Evolutionary conservation across 805 yeast species (phyloP), one percentile per base, ranked within the genome.

Genomic region (Grigorovia humatica): DNA sequence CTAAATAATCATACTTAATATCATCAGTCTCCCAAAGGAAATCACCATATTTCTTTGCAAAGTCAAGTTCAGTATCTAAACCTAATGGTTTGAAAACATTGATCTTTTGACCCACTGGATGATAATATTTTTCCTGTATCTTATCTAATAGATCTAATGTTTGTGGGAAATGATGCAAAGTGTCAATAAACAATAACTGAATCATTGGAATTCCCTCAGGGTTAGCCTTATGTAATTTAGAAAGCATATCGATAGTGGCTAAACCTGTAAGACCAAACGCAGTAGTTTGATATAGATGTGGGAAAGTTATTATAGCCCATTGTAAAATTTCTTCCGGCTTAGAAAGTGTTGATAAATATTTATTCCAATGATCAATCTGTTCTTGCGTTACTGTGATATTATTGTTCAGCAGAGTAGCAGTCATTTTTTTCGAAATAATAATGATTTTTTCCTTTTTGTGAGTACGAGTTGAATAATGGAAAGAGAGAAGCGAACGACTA

Each of bases 261-360:
- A 91, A 70, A 0, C 98, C 98, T 1, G 96, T 87, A 47, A 91
- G 74, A 0, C 98, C 98, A 69, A 91, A 89, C 1, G 98, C 98
- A 0, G 98, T 88, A 1, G 96, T 89, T 69, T 91, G 98, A 62
- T 66, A 90, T 42, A 91, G 71, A 43, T 81, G 74, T 2, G 96
- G 96, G 61, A 90, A 82, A 0, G 95, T 88, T n/a, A 78, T 66
- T 15, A 84, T 69, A 0, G 96, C 80, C 97, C 98, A 91, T 60
- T 75, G 71, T 29, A 91, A 69, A 52, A 91, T 81, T 53, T 88
- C 87, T 57, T 80, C 79, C 0, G 97, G 88, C 1, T 79, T 62
- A 1, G 57, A 35, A 17, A 79, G 65, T 8, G 70, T 63, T n/a
- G 75, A 70, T 19, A 90, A 74, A 9, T 75, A 72, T n/a, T 69